These are phyloP conservation scores for Termitomyces sp. DNA, from an alignment of 768 basidiomycete species.

Conservation along the genomic window DNA sequence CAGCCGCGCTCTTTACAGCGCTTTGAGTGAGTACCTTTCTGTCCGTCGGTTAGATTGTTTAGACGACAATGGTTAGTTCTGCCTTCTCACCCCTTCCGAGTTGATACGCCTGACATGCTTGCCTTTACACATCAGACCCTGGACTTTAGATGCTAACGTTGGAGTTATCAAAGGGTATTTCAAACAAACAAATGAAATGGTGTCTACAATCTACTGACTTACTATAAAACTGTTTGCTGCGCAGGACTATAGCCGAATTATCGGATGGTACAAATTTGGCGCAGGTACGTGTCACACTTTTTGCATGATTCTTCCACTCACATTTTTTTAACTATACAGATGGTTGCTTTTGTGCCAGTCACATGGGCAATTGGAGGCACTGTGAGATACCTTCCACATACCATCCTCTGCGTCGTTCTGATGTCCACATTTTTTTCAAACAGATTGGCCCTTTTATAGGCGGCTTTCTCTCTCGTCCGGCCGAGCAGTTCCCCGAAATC, in stretches of 20 bases:
- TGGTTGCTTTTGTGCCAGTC: conserved; percentile 62
- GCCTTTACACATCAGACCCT: neutral
- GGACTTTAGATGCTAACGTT: conserved; percentile 44
- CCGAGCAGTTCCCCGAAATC: conserved; percentile 41
- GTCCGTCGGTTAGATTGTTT: too few species aligned
- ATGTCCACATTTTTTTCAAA: neutral
- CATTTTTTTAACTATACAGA: conserved; percentile 18
- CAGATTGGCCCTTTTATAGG: conserved; percentile 50
- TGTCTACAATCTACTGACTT: neutral
- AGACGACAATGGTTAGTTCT: too few species aligned
- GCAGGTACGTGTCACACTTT: conserved; percentile 27
- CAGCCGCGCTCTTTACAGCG: conserved; percentile 64
- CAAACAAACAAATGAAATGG: neutral
- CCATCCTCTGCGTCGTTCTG: neutral
- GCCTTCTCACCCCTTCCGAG: too few species aligned
- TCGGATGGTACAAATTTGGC: conserved; percentile 69
- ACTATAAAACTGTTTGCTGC: neutral
- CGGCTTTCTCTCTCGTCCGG: conserved; percentile 48
- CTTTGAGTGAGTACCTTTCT: conserved; percentile 43
- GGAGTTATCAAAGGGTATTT: conserved; percentile 58
- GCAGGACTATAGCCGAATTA: conserved; percentile 65
- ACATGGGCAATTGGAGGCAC: conserved; percentile 27
- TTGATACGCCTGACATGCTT: too few species aligned
- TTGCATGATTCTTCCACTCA: neutral
- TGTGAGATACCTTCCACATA: neutral